Base-by-base conservation (phyloP, 495 filamentous ascomycete genomes). In the Ascodesmis nigricans region DNA sequence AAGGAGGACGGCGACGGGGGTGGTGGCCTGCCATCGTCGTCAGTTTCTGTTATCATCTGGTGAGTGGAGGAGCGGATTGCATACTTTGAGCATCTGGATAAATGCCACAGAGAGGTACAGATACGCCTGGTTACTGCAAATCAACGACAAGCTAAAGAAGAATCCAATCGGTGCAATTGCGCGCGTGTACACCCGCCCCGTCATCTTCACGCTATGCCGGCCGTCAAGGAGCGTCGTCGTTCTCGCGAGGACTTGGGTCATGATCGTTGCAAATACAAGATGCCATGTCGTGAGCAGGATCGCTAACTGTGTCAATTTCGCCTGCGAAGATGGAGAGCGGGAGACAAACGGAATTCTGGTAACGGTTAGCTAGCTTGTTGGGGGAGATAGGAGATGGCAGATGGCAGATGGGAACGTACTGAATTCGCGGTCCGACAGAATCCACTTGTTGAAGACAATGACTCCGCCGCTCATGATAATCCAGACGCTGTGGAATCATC, bases 361-460 rank as follows among this genome's bases (percentile, higher is more conserved):
- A 11, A n/a, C 11, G 4, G 15, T 41, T 20, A 42, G 29, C 22
- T 29, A 31, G 13, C 19, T 23, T 24, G 11, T 24, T 7, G 5
- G 29, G 27, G 13, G 11, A 21, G 17, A 5, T 32, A 14, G 21
- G 20, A 11, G n/a, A n/a, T n/a, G n/a, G n/a, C 5, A 25, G 7
- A 2, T 15, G 31, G 19, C 6, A 17, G 17, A 19, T 13, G 31
- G 22, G 29, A 30, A 58, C 78, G 69, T 65, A 90, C 80, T 62
- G 63, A 49, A 93, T 91, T 39, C 32, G 13, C 13, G 28, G 5
- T 36, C 73, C 69, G 77, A 52, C 30, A 95, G 66, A 44, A 97
- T 84, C 69, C 78, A 87, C 69, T 97, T 97, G 75, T 97, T 95
- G 75, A 92, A 95, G 26, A 95, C 58, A 47, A 95, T 95, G 45